A percentile compares a stretch with the other conserved stretches of the same genome.
These are phyloP conservation scores for Lithohypha guttulata DNA, from an alignment of 2,329 filamentous ascomycete species.

Conservation along the genomic window DNA sequence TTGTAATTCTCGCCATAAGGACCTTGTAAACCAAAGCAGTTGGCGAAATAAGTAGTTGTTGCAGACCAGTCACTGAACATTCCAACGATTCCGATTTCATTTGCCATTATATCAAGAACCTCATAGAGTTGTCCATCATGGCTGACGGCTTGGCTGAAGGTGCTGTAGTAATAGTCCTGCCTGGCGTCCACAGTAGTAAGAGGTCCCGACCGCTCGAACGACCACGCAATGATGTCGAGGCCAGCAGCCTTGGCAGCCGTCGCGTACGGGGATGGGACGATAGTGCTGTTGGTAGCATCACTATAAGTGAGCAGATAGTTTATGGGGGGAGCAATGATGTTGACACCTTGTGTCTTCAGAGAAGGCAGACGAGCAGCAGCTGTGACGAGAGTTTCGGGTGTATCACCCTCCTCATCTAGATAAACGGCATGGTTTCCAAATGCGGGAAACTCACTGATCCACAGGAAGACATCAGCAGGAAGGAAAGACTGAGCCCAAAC, in stretches of 20 bases:
- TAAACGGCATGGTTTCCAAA: conserved; percentile 54
- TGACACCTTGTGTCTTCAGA: conserved; percentile 48
- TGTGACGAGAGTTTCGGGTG: conserved; percentile 38
- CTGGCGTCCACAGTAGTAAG: conserved; percentile 40
- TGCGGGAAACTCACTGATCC: conserved; percentile 50
- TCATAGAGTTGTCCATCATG: conserved; percentile 58
- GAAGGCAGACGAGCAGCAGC: conserved; percentile 47
- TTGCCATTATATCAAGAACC: conserved; percentile 53
- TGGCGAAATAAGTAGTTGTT: conserved; percentile 60
- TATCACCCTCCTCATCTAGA: conserved; percentile 53
- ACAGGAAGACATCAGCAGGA: conserved; percentile 55
- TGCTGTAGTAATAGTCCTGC: conserved; percentile 41
- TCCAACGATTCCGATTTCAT: conserved; percentile 49
- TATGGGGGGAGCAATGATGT: conserved; percentile 53
- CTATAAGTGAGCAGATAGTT: conserved; percentile 48
- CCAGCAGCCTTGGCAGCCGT: conserved; percentile 48
- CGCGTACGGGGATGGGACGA: conserved; percentile 55
- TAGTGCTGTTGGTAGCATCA: conserved; percentile 36
- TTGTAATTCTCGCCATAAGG: conserved; percentile 8
- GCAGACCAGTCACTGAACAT: conserved; percentile 62
- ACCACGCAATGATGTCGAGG: conserved; percentile 58
- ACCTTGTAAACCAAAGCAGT: conserved; percentile 45
- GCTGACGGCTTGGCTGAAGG: conserved; percentile 44
- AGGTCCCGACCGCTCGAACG: conserved; percentile 54
- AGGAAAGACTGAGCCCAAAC: conserved; percentile 57